These are phyloP conservation scores for Diutina pseudorugosa DNA, from an alignment of 1,139 yeast species.

Conservation along the genomic window DNA sequence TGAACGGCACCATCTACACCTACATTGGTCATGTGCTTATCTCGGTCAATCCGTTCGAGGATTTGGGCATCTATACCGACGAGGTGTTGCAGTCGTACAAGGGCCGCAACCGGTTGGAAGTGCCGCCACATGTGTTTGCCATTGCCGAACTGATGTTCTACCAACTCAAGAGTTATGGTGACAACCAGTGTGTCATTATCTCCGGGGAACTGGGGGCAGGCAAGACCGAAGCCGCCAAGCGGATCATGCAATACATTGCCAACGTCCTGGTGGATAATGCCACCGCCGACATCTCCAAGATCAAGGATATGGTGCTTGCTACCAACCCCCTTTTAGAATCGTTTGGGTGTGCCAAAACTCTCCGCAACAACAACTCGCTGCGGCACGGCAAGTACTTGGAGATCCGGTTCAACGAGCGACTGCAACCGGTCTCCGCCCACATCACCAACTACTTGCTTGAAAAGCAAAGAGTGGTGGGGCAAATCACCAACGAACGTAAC, in stretches of 20 bases:
- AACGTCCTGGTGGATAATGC: slow-evolving; percentile 44
- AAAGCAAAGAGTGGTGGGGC: slow-evolving; percentile 92
- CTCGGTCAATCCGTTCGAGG: slow-evolving; percentile 94
- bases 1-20: slow-evolving; percentile 82
- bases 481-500: slow-evolving; percentile 83
- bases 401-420: slow-evolving; percentile 65
- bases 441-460: slow-evolving; percentile 91
- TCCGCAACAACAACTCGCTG: slow-evolving; percentile 91
- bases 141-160: slow-evolving; percentile 97
- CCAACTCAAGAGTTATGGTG: slow-evolving; percentile 87
- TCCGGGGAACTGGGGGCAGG: slow-evolving; percentile 99
- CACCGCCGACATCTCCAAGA: slow-evolving; percentile 44
- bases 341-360: slow-evolving; percentile 96
- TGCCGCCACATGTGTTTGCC: slow-evolving; percentile 98
- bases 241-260: slow-evolving; percentile 97
- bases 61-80: slow-evolving; percentile 86
- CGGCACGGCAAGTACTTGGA: slow-evolving; percentile 96
- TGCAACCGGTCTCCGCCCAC: slow-evolving; percentile 87
- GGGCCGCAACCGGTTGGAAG: slow-evolving; percentile 90
- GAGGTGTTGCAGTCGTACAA: slow-evolving; percentile 63
- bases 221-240: slow-evolving; percentile 96
- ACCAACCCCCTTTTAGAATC: slow-evolving; percentile 94
- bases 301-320: slow-evolving; percentile 95
- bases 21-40: slow-evolving; percentile 83
- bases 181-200: slow-evolving; percentile 94